Evolutionary conservation across 768 basidiomycete species (phyloP).

Genomic region (Dentipellis fragilis): DNA sequence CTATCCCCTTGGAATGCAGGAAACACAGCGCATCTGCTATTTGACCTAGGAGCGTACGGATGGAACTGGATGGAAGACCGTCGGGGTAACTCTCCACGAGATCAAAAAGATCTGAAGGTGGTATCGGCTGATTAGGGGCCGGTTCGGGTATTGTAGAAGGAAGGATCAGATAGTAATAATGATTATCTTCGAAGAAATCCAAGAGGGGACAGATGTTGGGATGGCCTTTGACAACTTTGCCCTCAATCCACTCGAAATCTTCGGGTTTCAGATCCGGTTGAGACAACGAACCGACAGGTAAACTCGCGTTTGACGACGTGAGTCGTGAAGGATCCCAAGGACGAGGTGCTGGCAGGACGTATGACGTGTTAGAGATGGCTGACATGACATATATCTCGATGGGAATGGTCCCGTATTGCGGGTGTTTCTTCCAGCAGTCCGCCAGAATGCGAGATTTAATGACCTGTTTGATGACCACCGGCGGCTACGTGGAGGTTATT

Average conservation of each 20-base stretch:
- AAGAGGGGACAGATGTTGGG: constrained; percentile 91
- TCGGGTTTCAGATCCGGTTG: constrained; percentile 14
- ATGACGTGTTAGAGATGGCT: constrained; percentile 72
- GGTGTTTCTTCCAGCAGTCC: constrained; percentile 99
- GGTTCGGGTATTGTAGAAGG: constrained; percentile 63
- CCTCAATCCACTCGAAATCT: constrained; percentile 53
- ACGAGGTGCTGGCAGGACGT: constrained; percentile 65
- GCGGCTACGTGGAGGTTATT: constrained; percentile 44
- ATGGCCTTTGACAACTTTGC: constrained; percentile 72
- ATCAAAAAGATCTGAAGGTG: constrained; percentile 86
- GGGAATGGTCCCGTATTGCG: constrained; percentile 89
- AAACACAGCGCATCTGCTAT: constrained; percentile 87
- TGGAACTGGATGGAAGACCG: constrained; percentile 64
- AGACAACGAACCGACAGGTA: constrained; percentile 5
- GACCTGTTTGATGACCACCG: constrained; percentile 93
- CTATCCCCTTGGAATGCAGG: constrained; percentile 85
- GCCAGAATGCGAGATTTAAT: constrained; percentile 98
- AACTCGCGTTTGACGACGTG: neutral
- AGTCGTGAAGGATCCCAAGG: constrained; percentile 75
- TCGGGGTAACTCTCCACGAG: constrained; percentile 83
- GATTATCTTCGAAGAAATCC: constrained; percentile 94
- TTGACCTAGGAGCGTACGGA: constrained; percentile 85
- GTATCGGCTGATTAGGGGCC: constrained; percentile 37
- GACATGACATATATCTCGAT: constrained; percentile 97
- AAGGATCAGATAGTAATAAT: constrained; percentile 92